Evolutionary conservation across 2,329 filamentous ascomycete species (phyloP).

Genomic region (Nemania diffusa): DNA sequence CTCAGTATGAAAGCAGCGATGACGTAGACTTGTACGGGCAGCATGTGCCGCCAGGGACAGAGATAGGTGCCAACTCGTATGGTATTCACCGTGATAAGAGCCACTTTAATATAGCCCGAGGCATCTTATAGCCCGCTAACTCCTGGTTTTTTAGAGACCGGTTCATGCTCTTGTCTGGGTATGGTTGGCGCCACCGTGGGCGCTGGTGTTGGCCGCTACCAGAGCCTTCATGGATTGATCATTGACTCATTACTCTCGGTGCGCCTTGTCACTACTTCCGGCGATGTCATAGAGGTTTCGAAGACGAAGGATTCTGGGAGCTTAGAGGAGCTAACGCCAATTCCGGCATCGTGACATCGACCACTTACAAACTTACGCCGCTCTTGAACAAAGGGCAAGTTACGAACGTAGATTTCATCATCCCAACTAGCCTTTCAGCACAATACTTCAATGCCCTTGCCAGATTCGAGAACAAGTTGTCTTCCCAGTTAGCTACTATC

Average conservation of each 20-base stretch:
- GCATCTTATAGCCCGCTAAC: no score
- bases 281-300: conserved; percentile 36
- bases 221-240: conserved; percentile 40
- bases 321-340: conserved; percentile 34
- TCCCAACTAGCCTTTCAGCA: background rate
- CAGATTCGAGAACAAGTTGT: no score
- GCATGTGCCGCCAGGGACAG: no score
- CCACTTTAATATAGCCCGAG: no score
- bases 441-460: background rate
- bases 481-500: no score
- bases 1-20: no score
- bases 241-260: conserved; percentile 46
- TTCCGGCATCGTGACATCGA: conserved; percentile 33
- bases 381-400: conserved; percentile 30
- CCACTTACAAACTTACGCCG: conserved; percentile 34
- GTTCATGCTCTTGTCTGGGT: conserved; percentile 33
- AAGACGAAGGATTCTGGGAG: conserved; percentile 33
- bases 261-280: conserved; percentile 43
- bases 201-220: conserved; percentile 39
- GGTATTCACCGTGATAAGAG: no score
- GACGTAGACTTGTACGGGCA: no score
- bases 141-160: conserved; percentile 17
- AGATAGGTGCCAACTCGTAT: no score
- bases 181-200: conserved; percentile 41
- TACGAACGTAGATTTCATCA: background rate